Evolutionary conservation across 1,139 yeast genomes (phyloP), one percentile per base, ranked within the genome.

Genomic region (Groenewaldozyma auringiensis): DNA sequence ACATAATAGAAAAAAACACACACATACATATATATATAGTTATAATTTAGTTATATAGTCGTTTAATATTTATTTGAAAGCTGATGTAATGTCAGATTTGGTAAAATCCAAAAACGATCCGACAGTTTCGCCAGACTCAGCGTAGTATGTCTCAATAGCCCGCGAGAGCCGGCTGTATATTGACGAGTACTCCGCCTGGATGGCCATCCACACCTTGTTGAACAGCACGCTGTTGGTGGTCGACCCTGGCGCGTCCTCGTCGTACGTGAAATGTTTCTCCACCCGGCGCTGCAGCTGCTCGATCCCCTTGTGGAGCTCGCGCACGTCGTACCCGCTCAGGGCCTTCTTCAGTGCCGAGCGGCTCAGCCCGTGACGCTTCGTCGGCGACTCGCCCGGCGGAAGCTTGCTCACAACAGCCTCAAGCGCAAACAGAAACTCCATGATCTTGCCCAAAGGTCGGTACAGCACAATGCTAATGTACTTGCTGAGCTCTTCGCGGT

Each of bases 361-460:
- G 51, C 78, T 80, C 54, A 79, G 81, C 21, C 83, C 80, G 53
- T 81, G 83, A 51, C 82, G 78, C 52, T 72, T 75, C 1, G 81
- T 72, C 2, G 79, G 79, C 47, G 72, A 70, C n/a, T 67, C 68
- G 2, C 50, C 53, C 2, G 61, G 62, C 38, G 65, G 64, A 6
- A 25, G 6, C 45, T 64, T 65, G 37, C 71, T 69, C 3, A 71
- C 61, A 21, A 79, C 63, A 2, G 75, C 71, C 46, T 81, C 82
- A 42, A 83, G 78, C 40, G 81, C 86, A 40, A 74, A 74, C 3
- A 87, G 76, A 60, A 84, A 82, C 27, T 79, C 80, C 32, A 75
- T 68, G 47, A 84, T 64, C 58, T 79, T 82, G 3, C 87, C 94
- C 60, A 85, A 65, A 21, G 79, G 74, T 47, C 74, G 74, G 53